These are phyloP conservation scores for Pythium grandisporangium DNA, from an alignment of 352 stramenopile genomes.

Conservation along the genomic window DNA sequence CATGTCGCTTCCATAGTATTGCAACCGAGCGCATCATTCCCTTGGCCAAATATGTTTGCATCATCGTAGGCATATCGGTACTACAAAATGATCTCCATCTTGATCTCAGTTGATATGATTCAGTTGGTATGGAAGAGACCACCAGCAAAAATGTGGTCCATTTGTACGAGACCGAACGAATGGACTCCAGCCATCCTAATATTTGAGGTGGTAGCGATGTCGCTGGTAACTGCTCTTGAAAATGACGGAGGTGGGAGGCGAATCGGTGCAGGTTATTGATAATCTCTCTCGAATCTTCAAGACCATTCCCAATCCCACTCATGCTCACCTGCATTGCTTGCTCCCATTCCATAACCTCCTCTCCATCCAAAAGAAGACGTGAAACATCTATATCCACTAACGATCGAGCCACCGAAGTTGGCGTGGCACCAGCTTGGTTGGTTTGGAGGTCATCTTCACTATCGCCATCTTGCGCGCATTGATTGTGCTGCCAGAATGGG, in stretches of 20 bases:
- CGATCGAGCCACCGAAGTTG: too few relatives aligned
- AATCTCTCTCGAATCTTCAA: slow-evolving; percentile 13
- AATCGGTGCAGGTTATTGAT: slow-evolving; percentile 11
- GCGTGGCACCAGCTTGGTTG: too few relatives aligned
- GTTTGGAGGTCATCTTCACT: too few relatives aligned
- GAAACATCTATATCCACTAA: too few relatives aligned
- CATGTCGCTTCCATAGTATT: slow-evolving; percentile 49
- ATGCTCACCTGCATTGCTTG: slow-evolving; percentile 8
- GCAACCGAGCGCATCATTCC: slow-evolving; percentile 41
- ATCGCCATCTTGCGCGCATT: too few relatives aligned
- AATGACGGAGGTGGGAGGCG: slow-evolving; percentile 6
- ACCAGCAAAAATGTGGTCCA: slow-evolving; percentile 67
- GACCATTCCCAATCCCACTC: slow-evolving; percentile 6
- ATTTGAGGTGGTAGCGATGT: neutral
- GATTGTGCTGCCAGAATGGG: too few relatives aligned
- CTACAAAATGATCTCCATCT: slow-evolving; percentile 30
- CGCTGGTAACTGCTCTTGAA: neutral
- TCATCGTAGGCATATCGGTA: slow-evolving; percentile 20
- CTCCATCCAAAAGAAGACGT: too few relatives aligned
- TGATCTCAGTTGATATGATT: slow-evolving; percentile 3
- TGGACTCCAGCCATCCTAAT: slow-evolving; percentile 9
- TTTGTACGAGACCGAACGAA: slow-evolving; percentile 25
- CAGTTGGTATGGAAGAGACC: slow-evolving; percentile 1
- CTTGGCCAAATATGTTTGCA: slow-evolving; percentile 31
- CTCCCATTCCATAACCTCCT: slow-evolving; percentile 1